phyloP scores from a whole-genome alignment of 352 stramenopile genomes.

The Pythium sukuiense region DNA sequence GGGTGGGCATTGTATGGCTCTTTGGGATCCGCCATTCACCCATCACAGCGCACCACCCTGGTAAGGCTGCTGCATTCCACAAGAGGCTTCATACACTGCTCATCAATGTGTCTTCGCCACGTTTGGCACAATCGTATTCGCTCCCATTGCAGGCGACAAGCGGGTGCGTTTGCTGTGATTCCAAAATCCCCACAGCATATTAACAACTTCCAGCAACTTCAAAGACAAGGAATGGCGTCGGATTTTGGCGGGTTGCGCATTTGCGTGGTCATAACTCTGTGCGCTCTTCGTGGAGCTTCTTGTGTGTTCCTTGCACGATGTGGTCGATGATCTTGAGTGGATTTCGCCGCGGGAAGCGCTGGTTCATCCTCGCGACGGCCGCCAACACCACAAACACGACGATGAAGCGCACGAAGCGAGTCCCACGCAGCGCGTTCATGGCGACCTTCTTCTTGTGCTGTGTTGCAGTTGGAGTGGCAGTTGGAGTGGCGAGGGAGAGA shows the following conservation, averaged over 20 bases:
- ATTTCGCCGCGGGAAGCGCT: constrained; percentile 4
- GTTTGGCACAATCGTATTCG: too few species aligned
- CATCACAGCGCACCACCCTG: too few species aligned
- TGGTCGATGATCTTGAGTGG: constrained; percentile 12
- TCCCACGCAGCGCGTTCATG: not conserved
- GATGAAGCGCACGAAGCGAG: not conserved
- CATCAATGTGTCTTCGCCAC: too few species aligned
- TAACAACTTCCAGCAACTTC: not conserved
- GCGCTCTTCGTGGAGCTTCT: not conserved
- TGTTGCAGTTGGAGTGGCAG: not conserved
- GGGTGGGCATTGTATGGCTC: too few species aligned
- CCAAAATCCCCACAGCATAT: too few species aligned
- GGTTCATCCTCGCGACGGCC: not conserved
- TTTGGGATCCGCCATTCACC: too few species aligned
- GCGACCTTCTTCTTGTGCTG: not conserved
- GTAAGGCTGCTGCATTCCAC: too few species aligned
- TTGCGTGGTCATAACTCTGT: constrained; percentile 13
- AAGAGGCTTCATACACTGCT: too few species aligned
- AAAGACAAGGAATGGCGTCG: too few species aligned
- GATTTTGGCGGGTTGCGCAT: not conserved
- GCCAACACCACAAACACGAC: not conserved
- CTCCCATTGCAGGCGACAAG: too few species aligned
- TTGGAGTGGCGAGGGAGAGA: not conserved
- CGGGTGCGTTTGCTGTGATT: too few species aligned
- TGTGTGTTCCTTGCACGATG: constrained; percentile 6